Evolutionary conservation across 768 basidiomycete species (phyloP).

Genomic region (Rhizopogon rudus): DNA sequence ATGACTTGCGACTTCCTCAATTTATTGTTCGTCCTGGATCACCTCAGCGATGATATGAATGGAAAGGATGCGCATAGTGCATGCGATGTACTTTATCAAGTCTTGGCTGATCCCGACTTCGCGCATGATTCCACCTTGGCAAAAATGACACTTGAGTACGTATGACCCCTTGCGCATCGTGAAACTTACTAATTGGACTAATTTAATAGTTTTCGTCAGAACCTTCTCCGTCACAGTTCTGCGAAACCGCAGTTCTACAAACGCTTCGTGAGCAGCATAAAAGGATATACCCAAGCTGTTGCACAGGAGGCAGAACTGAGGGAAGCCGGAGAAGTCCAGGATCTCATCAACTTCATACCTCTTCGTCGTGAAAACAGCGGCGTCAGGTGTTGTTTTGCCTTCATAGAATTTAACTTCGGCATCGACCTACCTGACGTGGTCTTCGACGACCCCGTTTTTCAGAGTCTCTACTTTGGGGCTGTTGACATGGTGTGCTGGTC

Average conservation of each 20-base stretch:
- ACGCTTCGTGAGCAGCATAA: constrained; percentile 49
- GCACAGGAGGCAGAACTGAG: constrained; percentile 57
- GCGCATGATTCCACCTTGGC: constrained; percentile 51
- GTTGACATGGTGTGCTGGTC: constrained; percentile 68
- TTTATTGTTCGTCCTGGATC: constrained; percentile 60
- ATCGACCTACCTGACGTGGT: constrained; percentile 62
- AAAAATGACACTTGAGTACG: constrained; percentile 57
- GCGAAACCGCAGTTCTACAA: constrained; percentile 38
- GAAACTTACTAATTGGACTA: neutral
- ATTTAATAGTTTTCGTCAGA: constrained; percentile 43
- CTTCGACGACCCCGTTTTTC: constrained; percentile 49
- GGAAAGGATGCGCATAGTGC: constrained; percentile 50
- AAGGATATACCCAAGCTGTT: constrained; percentile 52
- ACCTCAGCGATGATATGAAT: constrained; percentile 62
- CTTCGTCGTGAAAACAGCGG: constrained; percentile 72
- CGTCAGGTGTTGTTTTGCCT: constrained; percentile 56
- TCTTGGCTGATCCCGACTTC: constrained; percentile 47
- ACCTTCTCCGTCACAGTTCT: constrained; percentile 25
- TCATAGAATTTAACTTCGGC: constrained; percentile 57
- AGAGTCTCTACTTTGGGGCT: constrained; percentile 51
- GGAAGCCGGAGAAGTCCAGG: constrained; percentile 48
- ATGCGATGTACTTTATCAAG: constrained; percentile 45
- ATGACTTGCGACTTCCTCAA: constrained; percentile 63
- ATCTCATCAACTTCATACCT: constrained; percentile 44
- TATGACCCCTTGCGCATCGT: neutral